These are phyloP conservation scores for Rhodotorula graminis DNA, from an alignment of 768 basidiomycete genomes.

Conservation along the genomic window DNA sequence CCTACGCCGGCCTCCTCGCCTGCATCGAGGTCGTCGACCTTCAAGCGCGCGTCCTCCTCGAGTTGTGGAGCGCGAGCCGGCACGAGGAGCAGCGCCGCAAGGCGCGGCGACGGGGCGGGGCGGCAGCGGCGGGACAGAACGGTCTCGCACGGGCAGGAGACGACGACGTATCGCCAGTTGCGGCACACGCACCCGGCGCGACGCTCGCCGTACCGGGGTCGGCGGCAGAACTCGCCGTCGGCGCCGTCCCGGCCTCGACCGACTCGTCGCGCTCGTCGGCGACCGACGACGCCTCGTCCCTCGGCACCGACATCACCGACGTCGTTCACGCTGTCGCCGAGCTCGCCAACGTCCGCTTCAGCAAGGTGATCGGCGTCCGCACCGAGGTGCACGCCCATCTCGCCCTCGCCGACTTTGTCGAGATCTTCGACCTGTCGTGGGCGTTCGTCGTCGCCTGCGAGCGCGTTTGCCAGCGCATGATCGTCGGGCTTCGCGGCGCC, in stretches of 20 bases:
- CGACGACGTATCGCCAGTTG: no score
- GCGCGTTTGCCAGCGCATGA: slow-evolving; percentile 79
- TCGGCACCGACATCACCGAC: slow-evolving; percentile 61
- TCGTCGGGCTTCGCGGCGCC: slow-evolving; percentile 81
- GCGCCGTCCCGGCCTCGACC: not conserved
- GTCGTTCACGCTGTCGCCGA: slow-evolving; percentile 75
- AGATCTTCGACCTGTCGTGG: slow-evolving; percentile 81
- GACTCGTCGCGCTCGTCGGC: not conserved
- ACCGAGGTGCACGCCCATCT: slow-evolving; percentile 74
- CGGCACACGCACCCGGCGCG: not conserved
- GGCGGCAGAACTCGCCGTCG: not conserved
- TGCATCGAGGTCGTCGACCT: slow-evolving; percentile 36
- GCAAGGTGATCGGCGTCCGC: slow-evolving; percentile 70
- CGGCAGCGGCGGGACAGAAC: not conserved
- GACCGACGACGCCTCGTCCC: slow-evolving; percentile 44
- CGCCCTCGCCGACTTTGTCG: slow-evolving; percentile 67
- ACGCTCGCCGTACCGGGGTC: slow-evolving; percentile 20
- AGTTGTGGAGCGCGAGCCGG: slow-evolving; percentile 2
- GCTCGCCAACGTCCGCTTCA: slow-evolving; percentile 73
- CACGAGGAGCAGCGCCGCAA: slow-evolving; percentile 10
- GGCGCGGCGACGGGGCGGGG: slow-evolving; percentile 4
- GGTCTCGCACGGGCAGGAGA: no score
- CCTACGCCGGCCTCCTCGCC: slow-evolving; percentile 21
- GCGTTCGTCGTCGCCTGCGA: slow-evolving; percentile 83
- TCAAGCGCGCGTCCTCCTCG: slow-evolving; percentile 27